phyloP scores from a whole-genome alignment of 257 asterid species.

The Haberlea rhodopensis region DNA sequence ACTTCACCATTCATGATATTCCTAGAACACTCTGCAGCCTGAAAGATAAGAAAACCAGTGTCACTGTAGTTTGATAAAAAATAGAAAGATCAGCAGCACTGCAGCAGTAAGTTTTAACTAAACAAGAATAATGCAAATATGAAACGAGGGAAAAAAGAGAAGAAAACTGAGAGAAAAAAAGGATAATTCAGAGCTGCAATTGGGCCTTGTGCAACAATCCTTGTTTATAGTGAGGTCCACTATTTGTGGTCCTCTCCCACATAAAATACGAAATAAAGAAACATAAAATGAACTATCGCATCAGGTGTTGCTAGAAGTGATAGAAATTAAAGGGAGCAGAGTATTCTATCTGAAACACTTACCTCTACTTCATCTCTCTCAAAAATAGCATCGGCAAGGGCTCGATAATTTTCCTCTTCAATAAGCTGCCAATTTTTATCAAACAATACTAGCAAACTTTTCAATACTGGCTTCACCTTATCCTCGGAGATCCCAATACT shows the following conservation, averaged over 20 bases:
- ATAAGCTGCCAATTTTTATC: constrained; percentile 78
- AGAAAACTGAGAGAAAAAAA: background rate
- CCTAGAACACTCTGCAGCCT: constrained; percentile 9
- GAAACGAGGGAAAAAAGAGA: too few relatives aligned
- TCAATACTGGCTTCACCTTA: constrained; percentile 74
- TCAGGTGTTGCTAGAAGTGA: constrained; percentile 1
- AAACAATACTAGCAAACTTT: constrained; percentile 54
- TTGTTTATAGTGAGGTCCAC: background rate
- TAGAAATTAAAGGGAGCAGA: background rate
- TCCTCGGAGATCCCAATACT: constrained; percentile 58
- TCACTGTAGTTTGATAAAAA: background rate
- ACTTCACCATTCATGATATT: constrained; percentile 1
- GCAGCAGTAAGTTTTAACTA: background rate
- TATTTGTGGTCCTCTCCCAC: too few relatives aligned
- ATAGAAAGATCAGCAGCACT: background rate
- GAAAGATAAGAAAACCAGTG: background rate
- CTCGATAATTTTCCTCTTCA: constrained; percentile 77
- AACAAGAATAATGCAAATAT: too few relatives aligned
- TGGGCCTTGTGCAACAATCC: background rate
- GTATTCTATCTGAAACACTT: constrained; percentile 21
- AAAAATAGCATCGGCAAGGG: constrained; percentile 81
- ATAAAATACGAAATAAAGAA: background rate
- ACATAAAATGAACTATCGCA: constrained; percentile 3
- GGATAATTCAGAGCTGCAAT: background rate
- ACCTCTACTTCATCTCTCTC: constrained; percentile 65